phyloP scores from a whole-genome alignment of 371 early-diverging fungal genomes.

The Polyrhizophydium stewartii region DNA sequence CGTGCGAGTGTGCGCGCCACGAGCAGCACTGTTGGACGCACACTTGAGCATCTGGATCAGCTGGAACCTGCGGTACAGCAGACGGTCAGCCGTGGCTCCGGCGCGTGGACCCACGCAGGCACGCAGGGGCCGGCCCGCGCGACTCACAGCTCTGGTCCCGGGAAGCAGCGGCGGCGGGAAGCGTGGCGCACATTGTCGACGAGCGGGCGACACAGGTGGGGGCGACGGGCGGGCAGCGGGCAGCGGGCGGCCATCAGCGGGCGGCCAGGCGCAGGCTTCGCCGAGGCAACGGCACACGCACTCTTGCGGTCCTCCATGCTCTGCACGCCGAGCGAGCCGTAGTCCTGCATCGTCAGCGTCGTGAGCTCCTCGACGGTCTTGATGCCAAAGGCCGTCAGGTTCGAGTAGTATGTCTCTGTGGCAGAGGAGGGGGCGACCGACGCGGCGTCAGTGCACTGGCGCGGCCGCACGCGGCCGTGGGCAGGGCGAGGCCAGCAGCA shows the following conservation, averaged over 20 bases:
- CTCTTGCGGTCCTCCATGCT: constrained; percentile 72
- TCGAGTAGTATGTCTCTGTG: constrained; percentile 30
- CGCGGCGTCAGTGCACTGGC: no score
- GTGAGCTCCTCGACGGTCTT: constrained; percentile 38
- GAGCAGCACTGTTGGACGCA: not conserved
- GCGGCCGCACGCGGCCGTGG: no score
- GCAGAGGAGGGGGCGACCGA: no score
- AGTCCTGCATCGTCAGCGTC: constrained; percentile 75
- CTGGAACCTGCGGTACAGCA: constrained; percentile 59
- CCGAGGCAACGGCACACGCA: constrained; percentile 28
- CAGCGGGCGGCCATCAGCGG: not conserved
- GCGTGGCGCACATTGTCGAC: no score
- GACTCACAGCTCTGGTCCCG: no score
- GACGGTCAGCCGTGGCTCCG: no score
- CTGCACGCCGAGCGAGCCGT: constrained; percentile 68
- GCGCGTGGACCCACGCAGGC: no score
- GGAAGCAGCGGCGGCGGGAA: no score
- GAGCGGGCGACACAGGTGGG: no score
- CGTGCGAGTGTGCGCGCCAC: not conserved
- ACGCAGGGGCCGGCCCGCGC: no score
- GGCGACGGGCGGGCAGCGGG: no score
- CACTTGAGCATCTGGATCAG: constrained; percentile 52
- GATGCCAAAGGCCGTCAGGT: constrained; percentile 41
- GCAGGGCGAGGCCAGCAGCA: no score
- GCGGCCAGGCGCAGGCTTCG: constrained; percentile 12